Evolutionary conservation across 176 grass and related monocot genomes (phyloP), one percentile per base, ranked within the genome.

Genomic region (Carex scoparia): DNA sequence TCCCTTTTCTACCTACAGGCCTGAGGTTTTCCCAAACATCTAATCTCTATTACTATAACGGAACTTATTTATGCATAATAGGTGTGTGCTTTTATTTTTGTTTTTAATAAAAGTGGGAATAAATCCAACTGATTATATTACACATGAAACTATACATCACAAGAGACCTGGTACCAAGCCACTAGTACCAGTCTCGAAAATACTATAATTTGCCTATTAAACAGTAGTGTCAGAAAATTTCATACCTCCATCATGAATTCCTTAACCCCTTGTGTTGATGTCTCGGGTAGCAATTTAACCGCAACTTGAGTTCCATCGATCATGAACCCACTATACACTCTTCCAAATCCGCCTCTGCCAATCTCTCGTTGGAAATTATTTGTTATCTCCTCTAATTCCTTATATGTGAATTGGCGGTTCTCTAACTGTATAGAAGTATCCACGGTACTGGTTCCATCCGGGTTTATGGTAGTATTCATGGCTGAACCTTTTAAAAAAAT

Each of bases 241-340:
- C 3, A 10, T 86, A 91, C 93, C 89, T 96, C 94, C 31, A 86
- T 28, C 4, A 96, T 71, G 79, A 96, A 96, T 84, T 93, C 91
- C 49, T 46, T 85, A 31, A 55, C 55, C 1, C 84, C 89, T 65
- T 95, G 91, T 42, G 79, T 78, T 32, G 89, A 92, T 46, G 87
- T 82, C 0, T 92, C 7, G n/a, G 89, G 86, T 1, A 61, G 84
- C 62, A 92, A 3, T 77, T 95, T 95, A 0, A 93, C 91, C 4
- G 94, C 94, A 35, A 95, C 89, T 61, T 87, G 87, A 11, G 84
- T 93, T 7, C 87, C 86, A 65, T 96, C 87, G 38, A 40, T 6
- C 38, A 40, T 40, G 4, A 40, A 40, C 38, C 38, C 38, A 40
- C 38, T 40, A 40, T 40, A 40, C 38, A 40, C 38, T 40, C 4